Evolutionary conservation across 805 yeast species (phyloP).

Genomic region (Danielozyma ontarioensis): DNA sequence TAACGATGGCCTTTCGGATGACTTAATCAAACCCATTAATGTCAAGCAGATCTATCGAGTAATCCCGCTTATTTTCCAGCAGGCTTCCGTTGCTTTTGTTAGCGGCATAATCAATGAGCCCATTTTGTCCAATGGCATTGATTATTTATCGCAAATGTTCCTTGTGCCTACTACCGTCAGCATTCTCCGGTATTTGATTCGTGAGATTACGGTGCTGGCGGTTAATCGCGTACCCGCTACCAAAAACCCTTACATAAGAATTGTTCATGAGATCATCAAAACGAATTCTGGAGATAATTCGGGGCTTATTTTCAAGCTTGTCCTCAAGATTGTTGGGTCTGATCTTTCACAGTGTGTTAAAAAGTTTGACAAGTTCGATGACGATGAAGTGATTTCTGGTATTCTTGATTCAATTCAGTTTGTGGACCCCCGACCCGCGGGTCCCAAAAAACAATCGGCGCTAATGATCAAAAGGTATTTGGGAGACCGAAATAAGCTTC

Average conservation of each 20-base stretch:
- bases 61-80: constrained; percentile 70
- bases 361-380: constrained; percentile 8
- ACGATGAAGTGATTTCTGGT: constrained; percentile 7
- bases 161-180: constrained; percentile 49
- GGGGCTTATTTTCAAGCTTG: constrained; percentile 16
- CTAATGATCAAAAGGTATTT: constrained; percentile 3
- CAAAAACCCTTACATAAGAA: constrained; percentile 6
- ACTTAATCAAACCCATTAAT: constrained; percentile 60
- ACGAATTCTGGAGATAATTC: constrained; percentile 12
- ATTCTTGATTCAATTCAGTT: constrained; percentile 7
- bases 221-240: background rate
- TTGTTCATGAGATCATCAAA: constrained; percentile 22
- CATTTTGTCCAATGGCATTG: constrained; percentile 70
- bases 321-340: constrained; percentile 18
- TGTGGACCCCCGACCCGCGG: constrained; percentile 5
- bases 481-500: background rate
- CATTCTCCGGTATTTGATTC: constrained; percentile 27
- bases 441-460: background rate
- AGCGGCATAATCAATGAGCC: constrained; percentile 52
- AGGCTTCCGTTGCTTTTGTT: constrained; percentile 59
- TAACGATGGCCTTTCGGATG: constrained; percentile 77
- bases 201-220: constrained; percentile 5
- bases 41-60: constrained; percentile 63
- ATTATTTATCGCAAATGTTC: constrained; percentile 79
- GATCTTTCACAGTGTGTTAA: constrained; percentile 11